A percentile compares a stretch with the other conserved stretches of the same genome.
These are phyloP conservation scores for Botrytis galanthina DNA, from an alignment of 2,329 filamentous ascomycete genomes.

Conservation along the genomic window DNA sequence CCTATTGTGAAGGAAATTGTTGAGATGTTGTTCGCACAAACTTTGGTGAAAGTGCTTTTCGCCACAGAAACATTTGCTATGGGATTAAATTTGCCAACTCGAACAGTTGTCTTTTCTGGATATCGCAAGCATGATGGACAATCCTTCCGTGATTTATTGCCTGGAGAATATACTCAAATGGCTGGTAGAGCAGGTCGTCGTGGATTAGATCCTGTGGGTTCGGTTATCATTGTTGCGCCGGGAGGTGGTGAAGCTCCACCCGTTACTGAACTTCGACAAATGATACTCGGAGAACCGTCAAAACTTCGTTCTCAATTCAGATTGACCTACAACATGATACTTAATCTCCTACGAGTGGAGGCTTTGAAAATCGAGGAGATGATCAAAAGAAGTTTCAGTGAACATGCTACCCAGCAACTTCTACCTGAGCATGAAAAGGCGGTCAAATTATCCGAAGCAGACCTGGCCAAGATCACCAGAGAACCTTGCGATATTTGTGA, in stretches of 20 bases:
- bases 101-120: slow-evolving; percentile 96
- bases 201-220: slow-evolving; percentile 88
- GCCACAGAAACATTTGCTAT: slow-evolving; percentile 98
- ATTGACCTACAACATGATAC: slow-evolving; percentile 98
- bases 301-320: slow-evolving; percentile 96
- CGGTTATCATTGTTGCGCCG: slow-evolving; percentile 87
- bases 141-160: slow-evolving; percentile 83
- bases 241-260: slow-evolving; percentile 83
- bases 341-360: slow-evolving; percentile 91
- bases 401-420: slow-evolving; percentile 93
- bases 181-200: slow-evolving; percentile 89
- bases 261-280: slow-evolving; percentile 76
- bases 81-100: slow-evolving; percentile 91
- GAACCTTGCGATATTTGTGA: slow-evolving; percentile 83
- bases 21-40: slow-evolving; percentile 92
- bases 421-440: slow-evolving; percentile 94
- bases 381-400: slow-evolving; percentile 99
- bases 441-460: slow-evolving; percentile 87
- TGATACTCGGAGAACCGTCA: slow-evolving; percentile 94
- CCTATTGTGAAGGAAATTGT: slow-evolving; percentile 98
- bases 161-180: slow-evolving; percentile 99
- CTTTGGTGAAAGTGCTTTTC: slow-evolving; percentile 93
- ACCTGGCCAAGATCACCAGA: slow-evolving; percentile 84
- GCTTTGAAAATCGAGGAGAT: slow-evolving; percentile 98
- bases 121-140: slow-evolving; percentile 96